Evolutionary conservation across 108 stramenopile species (phyloP), one percentile per base, ranked within the genome.

Genomic region (Discostella pseudostelligera): DNA sequence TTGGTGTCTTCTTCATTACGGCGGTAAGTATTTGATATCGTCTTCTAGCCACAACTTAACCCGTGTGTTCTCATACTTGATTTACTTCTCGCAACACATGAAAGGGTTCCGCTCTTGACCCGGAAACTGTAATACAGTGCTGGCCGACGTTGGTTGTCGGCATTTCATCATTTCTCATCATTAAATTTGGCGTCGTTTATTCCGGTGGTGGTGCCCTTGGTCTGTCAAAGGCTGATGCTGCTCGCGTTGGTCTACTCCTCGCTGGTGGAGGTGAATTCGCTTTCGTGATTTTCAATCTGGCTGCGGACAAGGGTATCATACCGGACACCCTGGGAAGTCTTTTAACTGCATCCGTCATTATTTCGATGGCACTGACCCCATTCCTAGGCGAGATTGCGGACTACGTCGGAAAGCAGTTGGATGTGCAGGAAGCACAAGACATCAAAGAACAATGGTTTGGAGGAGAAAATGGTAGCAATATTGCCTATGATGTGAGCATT

Each of bases 281-380:
- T 17, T 84, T 90, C 56, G 84, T 90, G 35, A 58, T 90, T 8
- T 90, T 90, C 65, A 84, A 85, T 36, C 39, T 90, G 25, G 89
- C 89, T 12, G 46, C 83, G 56, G 73, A 87, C 21, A 65, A 85
- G 26, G 83, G 72, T 13, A 83, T 87, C n/a, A 62, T 90, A 16
- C 79, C 81, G 9, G 63, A 53, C 28, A 61, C 55, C 9, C 19
- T 84, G 24, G 83, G 80, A 16, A 82, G 77, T 20, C 57, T 90
- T 3, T 59, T 90, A 28, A 82, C 81, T 16, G 84, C 86, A n/a
- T 74, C 74, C 46, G 89, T 90, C 19, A 84, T 87, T 43, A 81
- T 90, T 42, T 90, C 89, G n/a, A 90, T 90, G 89, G 53, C 83
- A 16, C 64, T 90, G 24, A 87, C 89, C 11, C 89, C 89, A 1